Percentiles rank a stretch among this genome's conserved stretches.
These are phyloP conservation scores for Jaenimonas drosophilae DNA, from an alignment of 208 protist species.

Conservation along the genomic window DNA sequence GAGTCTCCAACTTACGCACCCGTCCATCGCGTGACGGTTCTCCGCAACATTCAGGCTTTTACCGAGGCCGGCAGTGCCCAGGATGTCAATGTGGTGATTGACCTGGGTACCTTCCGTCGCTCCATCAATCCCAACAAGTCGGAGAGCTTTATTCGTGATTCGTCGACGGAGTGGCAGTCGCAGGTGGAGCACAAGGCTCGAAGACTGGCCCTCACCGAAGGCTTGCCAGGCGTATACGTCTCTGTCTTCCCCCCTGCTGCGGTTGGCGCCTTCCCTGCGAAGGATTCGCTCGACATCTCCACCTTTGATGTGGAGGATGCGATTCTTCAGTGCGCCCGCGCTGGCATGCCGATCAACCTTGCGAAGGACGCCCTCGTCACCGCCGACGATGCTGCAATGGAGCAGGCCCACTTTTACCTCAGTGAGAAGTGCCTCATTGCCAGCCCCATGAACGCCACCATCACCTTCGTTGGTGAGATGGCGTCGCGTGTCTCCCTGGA, in stretches of 20 bases:
- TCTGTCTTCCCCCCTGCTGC: constrained; percentile 52
- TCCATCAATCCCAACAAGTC: constrained; percentile 37
- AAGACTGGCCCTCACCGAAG: constrained; percentile 35
- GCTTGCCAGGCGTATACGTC: constrained; percentile 53
- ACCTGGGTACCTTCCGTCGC: constrained; percentile 64
- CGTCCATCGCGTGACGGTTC: no score
- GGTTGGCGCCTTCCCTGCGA: constrained; percentile 26
- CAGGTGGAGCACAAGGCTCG: no score
- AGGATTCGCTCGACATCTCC: constrained; percentile 15
- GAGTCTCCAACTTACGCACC: no score
- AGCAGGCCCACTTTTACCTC: constrained; percentile 56
- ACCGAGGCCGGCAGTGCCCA: no score
- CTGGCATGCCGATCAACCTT: constrained; percentile 35
- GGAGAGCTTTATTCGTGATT: constrained; percentile 64
- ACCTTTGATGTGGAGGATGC: constrained; percentile 59
- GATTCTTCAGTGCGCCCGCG: constrained; percentile 65
- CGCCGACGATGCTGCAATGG: constrained; percentile 40
- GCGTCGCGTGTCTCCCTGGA: constrained; percentile 59
- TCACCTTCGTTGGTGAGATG: constrained; percentile 83
- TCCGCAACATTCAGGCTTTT: no score
- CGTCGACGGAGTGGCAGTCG: constrained; percentile 61
- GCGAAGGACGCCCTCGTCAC: constrained; percentile 25
- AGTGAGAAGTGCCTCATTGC: constrained; percentile 69
- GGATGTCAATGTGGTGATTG: constrained; percentile 69
- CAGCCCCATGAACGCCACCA: constrained; percentile 22